Base-by-base conservation (phyloP, 1,139 yeast genomes). In the Candida sp. region DNA sequence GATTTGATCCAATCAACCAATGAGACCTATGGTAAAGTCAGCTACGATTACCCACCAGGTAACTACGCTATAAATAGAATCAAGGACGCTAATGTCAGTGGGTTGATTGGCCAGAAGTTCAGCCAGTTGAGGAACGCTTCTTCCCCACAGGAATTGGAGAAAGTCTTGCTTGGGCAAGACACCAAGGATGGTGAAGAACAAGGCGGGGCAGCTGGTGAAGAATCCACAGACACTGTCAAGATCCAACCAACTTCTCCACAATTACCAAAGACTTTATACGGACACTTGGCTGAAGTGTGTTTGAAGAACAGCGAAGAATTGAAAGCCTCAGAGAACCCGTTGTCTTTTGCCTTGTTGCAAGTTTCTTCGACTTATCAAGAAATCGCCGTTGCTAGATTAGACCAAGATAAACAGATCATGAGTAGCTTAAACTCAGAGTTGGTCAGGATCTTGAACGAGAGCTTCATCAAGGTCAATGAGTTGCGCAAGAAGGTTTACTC, bases 1-100 rank as follows among this genome's bases (percentile, higher is more conserved):
- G 85, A 84, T 63, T 73, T 85, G 56, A 73, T 86, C 50, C 75
- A 77, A 30, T 82, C 83, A 58, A 82, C 88, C 42, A 67, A 68
- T 54, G 84, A 79, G 51, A 87, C 88, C 52, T 87, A 80, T 62
- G 88, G 78, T 59, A 78, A 85, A 53, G 84, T 84, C 49, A 82
- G 87, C 47, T 87, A 87, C 65, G 93, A 87, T 64, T 86, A 85
- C 59, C 92, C 92, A 31, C 91, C 91, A 38, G 88, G 87, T 48
- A 75, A 85, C 65, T 69, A 72, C 40, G 73, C 81, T 7, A 58
- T 77, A 45, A 65, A 63, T 63, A 74, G 70, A 58, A 58, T 77
- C 65, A 81, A 60, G 81, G 88, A 74, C 62, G 84, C 84, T 48
- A 88, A 86, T 58, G 84, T 86, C 61, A 82, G 90, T 57, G 80